Evolutionary conservation across 805 yeast genomes (phyloP), one percentile per base, ranked within the genome.

Genomic region (Candida multigemmis): DNA sequence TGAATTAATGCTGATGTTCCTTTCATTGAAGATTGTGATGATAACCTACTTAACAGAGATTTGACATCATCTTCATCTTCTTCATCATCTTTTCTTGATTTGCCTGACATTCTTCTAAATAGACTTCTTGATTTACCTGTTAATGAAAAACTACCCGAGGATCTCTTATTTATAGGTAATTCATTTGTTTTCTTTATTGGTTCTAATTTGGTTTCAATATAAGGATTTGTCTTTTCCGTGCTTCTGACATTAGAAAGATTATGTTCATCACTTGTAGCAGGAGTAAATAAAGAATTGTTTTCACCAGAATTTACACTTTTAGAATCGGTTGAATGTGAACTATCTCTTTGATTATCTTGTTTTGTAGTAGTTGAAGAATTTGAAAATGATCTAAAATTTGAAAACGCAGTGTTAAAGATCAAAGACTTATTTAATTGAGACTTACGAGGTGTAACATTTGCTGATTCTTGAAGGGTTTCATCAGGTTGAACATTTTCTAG

Each of bases 61-160:
- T 21, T 25, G 8, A 25, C 34, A 17, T 36, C 35, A 21, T 19
- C 16, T 12, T 26, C 37, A 19, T 32, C 37, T 19, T 34, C 40
- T 14, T 21, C 31, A 30, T 31, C 30, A 19, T 19, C 26, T 18
- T 18, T 33, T 27, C 40, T 36, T 7, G 26, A 23, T 33, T 37
- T 47, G 41, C 34, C 53, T 1, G 66, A 59, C 6, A 59, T 38
- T 19, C 62, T 32, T 26, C 50, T 56, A 32, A 59, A 50, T 17
- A 59, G 38, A 21, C 41, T 51, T 28, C 46, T 50, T 1, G 64
- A 50, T 21, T 41, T 47, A 13, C 44, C 39, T 1, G 51, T 32
- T 14, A 52, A 31, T 6, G 58, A 48, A 14, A 50, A 38, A n/a
- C 33, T 40, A 22, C 45, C 36, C 1, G 56, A 42, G 18, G 33